These are phyloP conservation scores for Suillus decipiens DNA, from an alignment of 768 basidiomycete genomes.

Conservation along the genomic window DNA sequence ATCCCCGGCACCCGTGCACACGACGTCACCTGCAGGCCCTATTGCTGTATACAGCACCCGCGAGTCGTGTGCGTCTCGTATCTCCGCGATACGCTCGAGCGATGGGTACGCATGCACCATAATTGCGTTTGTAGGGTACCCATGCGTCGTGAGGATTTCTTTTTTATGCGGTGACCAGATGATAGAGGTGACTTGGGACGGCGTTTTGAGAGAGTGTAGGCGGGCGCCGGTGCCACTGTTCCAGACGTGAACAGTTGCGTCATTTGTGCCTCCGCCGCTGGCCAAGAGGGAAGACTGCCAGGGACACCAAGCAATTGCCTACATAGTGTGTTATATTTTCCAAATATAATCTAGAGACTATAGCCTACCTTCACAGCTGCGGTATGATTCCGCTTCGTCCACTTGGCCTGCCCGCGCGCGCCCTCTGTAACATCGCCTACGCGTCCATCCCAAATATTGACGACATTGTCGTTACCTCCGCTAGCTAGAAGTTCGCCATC, in stretches of 20 bases:
- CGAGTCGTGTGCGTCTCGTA: slow-evolving; percentile 91
- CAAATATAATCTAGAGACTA: neutral
- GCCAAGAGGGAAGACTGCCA: slow-evolving; percentile 94
- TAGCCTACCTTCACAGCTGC: slow-evolving; percentile 74
- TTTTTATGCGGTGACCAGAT: slow-evolving; percentile 87
- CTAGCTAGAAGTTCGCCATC: slow-evolving; percentile 92
- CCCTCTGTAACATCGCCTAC: slow-evolving; percentile 52
- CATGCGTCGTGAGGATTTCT: slow-evolving; percentile 91
- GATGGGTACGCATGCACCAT: slow-evolving; percentile 84
- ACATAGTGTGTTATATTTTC: slow-evolving; percentile 6
- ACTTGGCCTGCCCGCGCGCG: slow-evolving; percentile 68
- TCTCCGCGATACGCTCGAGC: slow-evolving; percentile 66
- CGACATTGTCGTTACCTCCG: slow-evolving; percentile 97
- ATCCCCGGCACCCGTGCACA: slow-evolving; percentile 91
- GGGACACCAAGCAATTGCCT: slow-evolving; percentile 97
- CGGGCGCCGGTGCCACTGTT: slow-evolving; percentile 91
- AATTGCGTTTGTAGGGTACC: slow-evolving; percentile 86
- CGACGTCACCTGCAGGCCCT: slow-evolving; percentile 87
- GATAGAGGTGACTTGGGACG: slow-evolving; percentile 90
- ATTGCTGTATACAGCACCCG: slow-evolving; percentile 85
- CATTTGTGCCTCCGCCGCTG: slow-evolving; percentile 92
- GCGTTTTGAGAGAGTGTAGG: slow-evolving; percentile 81
- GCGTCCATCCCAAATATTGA: slow-evolving; percentile 95
- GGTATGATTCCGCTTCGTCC: slow-evolving; percentile 90
- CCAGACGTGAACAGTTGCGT: slow-evolving; percentile 90